These are phyloP conservation scores for Trichoderma erinaceum DNA, from an alignment of 495 filamentous ascomycete species.

Conservation along the genomic window DNA sequence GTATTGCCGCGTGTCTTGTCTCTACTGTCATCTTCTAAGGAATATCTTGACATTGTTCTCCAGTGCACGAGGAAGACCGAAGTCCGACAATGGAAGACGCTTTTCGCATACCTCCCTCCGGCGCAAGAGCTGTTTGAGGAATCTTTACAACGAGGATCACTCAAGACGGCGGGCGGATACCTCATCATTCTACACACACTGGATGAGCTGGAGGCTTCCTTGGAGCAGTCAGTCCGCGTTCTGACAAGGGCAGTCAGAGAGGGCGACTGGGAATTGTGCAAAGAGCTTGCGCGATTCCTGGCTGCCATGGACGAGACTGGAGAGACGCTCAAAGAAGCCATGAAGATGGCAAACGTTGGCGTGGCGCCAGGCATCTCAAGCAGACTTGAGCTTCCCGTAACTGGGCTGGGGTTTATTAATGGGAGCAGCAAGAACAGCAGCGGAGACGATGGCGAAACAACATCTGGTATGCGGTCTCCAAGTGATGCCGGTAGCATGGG, in stretches of 20 bases:
- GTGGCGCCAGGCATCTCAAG: conserved; percentile 45
- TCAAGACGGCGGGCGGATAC: conserved; percentile 96
- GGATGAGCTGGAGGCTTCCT: conserved; percentile 71
- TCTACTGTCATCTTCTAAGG: conserved; percentile 80
- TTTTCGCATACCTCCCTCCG: conserved; percentile 84
- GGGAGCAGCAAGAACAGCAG: conserved; percentile 18
- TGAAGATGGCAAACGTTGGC: conserved; percentile 61
- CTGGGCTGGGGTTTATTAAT: conserved; percentile 28
- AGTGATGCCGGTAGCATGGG: conserved; percentile 29
- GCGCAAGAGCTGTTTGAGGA: conserved; percentile 90
- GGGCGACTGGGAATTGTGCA: conserved; percentile 94
- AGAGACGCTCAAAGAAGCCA: conserved; percentile 69
- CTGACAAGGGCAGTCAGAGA: conserved; percentile 75
- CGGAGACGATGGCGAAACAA: conserved; percentile 26
- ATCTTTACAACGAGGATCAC: conserved; percentile 69
- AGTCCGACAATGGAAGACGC: conserved; percentile 85
- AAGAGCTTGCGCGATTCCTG: conserved; percentile 87
- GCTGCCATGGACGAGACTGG: conserved; percentile 87
- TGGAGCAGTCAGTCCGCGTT: conserved; percentile 75
- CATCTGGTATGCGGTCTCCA: conserved; percentile 22
- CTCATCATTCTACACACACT: conserved; percentile 92
- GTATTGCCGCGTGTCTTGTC: conserved; percentile 81
- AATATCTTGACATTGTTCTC: conserved; percentile 91
- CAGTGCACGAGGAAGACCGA: conserved; percentile 98
- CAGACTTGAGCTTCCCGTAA: conserved; percentile 44